Percentiles rank a stretch among this genome's conserved stretches.
These are phyloP conservation scores for Volvox reticuliferus DNA, from an alignment of 139 green algal species.

Conservation along the genomic window DNA sequence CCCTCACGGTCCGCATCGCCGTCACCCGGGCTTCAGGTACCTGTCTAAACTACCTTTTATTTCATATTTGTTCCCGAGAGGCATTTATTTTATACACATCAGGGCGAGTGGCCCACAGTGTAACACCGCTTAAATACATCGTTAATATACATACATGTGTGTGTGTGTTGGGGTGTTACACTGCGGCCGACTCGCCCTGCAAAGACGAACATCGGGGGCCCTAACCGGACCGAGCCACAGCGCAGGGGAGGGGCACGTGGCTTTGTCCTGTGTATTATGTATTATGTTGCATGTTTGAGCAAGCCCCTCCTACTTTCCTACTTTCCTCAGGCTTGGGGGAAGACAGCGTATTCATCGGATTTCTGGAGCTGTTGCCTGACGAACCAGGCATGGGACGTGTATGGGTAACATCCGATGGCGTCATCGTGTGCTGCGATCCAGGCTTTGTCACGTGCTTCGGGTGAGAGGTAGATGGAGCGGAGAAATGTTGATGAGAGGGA, in stretches of 20 bases:
- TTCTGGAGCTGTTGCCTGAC: conserved; percentile 19
- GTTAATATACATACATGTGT: too few species aligned
- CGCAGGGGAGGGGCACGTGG: too few species aligned
- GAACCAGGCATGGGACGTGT: not conserved
- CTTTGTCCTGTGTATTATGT: too few species aligned
- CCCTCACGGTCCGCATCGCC: not conserved
- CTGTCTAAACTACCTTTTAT: too few species aligned
- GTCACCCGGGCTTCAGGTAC: conserved; percentile 9
- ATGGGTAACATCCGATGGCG: conserved; percentile 2
- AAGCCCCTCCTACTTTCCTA: not conserved
- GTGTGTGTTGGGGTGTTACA: too few species aligned
- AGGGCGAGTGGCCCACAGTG: too few species aligned
- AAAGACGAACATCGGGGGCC: too few species aligned
- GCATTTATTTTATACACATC: not conserved
- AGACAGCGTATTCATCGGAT: conserved; percentile 32
- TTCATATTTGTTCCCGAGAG: too few species aligned
- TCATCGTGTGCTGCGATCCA: conserved; percentile 27
- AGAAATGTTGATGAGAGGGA: not conserved
- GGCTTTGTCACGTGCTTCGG: conserved; percentile 37
- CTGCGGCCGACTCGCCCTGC: too few species aligned
- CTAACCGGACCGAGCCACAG: too few species aligned
- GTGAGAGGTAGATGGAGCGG: not conserved
- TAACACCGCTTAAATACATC: too few species aligned
- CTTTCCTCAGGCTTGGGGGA: conserved; percentile 2
- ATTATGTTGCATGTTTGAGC: too few species aligned